Evolutionary conservation across 768 basidiomycete species (phyloP).

Genomic region (Calocybe cyanea): DNA sequence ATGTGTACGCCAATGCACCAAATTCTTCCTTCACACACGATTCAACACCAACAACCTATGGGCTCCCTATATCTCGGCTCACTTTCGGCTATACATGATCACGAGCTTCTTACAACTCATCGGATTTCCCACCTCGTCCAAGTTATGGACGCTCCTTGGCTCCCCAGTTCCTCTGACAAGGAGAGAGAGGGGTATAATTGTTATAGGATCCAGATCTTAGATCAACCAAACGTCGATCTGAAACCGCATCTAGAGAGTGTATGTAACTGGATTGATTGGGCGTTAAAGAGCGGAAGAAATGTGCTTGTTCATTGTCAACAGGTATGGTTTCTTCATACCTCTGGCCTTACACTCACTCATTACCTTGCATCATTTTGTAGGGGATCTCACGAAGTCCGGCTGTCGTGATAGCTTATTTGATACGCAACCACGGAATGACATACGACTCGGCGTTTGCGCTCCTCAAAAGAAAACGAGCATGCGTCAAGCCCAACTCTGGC

Average conservation of each 20-base stretch:
- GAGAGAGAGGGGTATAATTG: conserved; percentile 46
- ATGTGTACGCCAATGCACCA: conserved; percentile 87
- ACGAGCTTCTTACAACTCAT: conserved; percentile 43
- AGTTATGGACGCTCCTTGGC: conserved; percentile 60
- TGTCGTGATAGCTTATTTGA: conserved; percentile 80
- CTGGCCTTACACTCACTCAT: not conserved
- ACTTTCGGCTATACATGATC: conserved; percentile 55
- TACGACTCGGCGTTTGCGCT: conserved; percentile 62
- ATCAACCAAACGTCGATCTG: conserved; percentile 58
- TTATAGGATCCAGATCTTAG: conserved; percentile 66
- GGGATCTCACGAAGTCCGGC: conserved; percentile 76
- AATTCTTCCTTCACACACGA: conserved; percentile 40
- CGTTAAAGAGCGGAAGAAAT: conserved; percentile 55
- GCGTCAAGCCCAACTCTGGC: conserved; percentile 75
- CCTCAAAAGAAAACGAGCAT: conserved; percentile 63
- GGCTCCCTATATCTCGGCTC: conserved; percentile 71
- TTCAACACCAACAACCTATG: conserved; percentile 17
- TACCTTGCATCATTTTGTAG: conserved; percentile 31
- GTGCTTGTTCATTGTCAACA: conserved; percentile 82
- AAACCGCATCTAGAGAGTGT: conserved; percentile 65
- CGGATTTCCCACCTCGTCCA: conserved; percentile 56
- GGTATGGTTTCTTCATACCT: conserved; percentile 34
- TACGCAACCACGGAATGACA: conserved; percentile 67
- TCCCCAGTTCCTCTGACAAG: conserved; percentile 31
- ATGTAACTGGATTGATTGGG: conserved; percentile 62